Conservation (phyloP, 1,284 basidiomycete genomes). For the Lignosus rhinocerotis region DNA sequence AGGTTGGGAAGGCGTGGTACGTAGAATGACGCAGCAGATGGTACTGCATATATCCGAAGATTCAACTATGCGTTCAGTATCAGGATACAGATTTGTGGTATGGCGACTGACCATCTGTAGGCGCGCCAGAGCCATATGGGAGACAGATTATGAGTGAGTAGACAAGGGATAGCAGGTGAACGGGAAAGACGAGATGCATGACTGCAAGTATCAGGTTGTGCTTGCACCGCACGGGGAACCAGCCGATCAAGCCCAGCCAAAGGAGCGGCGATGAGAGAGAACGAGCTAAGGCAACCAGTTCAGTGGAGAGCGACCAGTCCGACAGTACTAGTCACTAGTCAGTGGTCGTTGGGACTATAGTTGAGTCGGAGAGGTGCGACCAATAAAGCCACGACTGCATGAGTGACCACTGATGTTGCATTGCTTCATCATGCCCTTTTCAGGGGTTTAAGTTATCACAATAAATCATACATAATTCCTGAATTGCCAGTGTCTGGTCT, state of each 20-base stretch:
- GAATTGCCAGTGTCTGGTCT: no score
- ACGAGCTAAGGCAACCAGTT: background rate
- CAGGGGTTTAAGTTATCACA: background rate
- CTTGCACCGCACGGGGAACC: constrained; percentile 3
- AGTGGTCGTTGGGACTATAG: background rate
- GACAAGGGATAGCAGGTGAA: constrained; percentile 19
- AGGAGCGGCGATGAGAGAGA: background rate
- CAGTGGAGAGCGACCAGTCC: background rate
- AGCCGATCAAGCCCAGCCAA: background rate
- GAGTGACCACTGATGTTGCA: no score
- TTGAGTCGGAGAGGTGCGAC: constrained; percentile 7
- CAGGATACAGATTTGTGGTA: background rate
- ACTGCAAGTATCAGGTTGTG: constrained; percentile 3
- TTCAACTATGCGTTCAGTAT: background rate
- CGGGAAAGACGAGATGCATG: constrained; percentile 18
- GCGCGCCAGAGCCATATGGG: constrained; percentile 29
- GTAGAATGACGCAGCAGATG: constrained; percentile 84
- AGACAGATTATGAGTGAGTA: constrained; percentile 11
- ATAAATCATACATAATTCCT: no score
- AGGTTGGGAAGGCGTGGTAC: constrained; percentile 77
- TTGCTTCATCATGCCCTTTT: background rate
- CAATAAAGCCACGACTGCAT: background rate
- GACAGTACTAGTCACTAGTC: background rate
- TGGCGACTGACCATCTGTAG: constrained; percentile 41
- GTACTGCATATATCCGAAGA: constrained; percentile 46